phyloP scores from a whole-genome alignment of 2,329 filamentous ascomycete genomes.

The Cytospora chrysosperma region DNA sequence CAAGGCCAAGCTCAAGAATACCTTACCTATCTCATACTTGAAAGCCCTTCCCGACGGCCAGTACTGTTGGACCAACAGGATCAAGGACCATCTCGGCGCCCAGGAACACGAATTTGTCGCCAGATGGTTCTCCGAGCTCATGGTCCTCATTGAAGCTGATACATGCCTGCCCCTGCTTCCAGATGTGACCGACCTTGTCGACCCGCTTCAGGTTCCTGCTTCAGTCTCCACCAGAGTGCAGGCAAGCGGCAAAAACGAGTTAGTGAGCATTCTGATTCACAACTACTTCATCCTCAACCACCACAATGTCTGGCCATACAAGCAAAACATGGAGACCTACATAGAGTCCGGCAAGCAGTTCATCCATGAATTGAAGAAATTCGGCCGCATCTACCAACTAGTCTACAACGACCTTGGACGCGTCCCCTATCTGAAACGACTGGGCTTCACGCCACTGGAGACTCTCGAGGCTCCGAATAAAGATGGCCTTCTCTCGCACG shows the following conservation, averaged over 20 bases:
- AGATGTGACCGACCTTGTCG: conserved; percentile 5
- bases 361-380: conserved; percentile 22
- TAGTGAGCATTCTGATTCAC: conserved; percentile 30
- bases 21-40: conserved; percentile 15
- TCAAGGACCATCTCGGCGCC: conserved; percentile 13
- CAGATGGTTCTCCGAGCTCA: conserved; percentile 10
- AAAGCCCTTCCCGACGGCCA: conserved; percentile 12
- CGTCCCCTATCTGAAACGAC: conserved; percentile 6
- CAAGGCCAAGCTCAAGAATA: conserved; percentile 16
- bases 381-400: conserved; percentile 15
- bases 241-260: conserved; percentile 6
- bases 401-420: conserved; percentile 15
- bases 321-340: conserved; percentile 27
- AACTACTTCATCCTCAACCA: conserved; percentile 29
- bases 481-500: conserved; percentile 18
- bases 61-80: conserved; percentile 21
- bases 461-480: conserved; percentile 13
- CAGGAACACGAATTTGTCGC: conserved; percentile 8
- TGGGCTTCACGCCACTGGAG: conserved; percentile 18
- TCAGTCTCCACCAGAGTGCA: conserved; percentile 9
- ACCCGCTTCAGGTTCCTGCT: conserved; percentile 10
- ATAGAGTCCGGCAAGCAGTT: conserved; percentile 16
- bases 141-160: not conserved
- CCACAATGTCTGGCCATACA: not conserved
- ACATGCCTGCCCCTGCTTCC: not conserved